Evolutionary conservation across 805 yeast species (phyloP).

Genomic region (Metschnikowia arizonensis): DNA sequence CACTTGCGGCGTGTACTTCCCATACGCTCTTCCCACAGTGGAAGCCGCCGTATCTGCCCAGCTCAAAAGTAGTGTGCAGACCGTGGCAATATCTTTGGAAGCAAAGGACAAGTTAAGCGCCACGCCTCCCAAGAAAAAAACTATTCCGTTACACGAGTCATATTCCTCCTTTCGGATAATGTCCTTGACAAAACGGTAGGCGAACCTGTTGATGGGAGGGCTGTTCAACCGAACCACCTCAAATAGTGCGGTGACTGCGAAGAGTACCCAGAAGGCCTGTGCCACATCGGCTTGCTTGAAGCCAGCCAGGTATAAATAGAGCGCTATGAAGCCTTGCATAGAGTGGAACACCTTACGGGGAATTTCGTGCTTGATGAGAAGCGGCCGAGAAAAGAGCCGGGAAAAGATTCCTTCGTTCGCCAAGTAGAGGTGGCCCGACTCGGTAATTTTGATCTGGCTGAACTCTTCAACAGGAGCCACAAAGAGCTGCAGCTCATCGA

Average conservation of each 20-base stretch:
- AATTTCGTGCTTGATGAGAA: slow-evolving; percentile 75
- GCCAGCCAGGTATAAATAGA: slow-evolving; percentile 66
- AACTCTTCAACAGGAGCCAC: background rate
- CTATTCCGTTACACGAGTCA: slow-evolving; percentile 70
- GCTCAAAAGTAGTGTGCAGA: slow-evolving; percentile 75
- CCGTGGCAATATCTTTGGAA: slow-evolving; percentile 75
- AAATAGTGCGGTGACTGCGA: slow-evolving; percentile 51
- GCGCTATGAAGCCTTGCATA: slow-evolving; percentile 78
- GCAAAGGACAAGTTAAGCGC: slow-evolving; percentile 62
- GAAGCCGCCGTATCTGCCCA: slow-evolving; percentile 99
- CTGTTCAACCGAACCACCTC: slow-evolving; percentile 67
- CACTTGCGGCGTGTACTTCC: slow-evolving; percentile 76
- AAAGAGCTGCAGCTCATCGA: background rate
- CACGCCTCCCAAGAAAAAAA: slow-evolving; percentile 82
- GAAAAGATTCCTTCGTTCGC: slow-evolving; percentile 7
- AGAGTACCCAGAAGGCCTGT: slow-evolving; percentile 52
- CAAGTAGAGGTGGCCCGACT: slow-evolving; percentile 4
- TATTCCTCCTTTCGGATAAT: slow-evolving; percentile 84
- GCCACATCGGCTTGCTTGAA: slow-evolving; percentile 54
- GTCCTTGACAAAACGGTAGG: slow-evolving; percentile 69
- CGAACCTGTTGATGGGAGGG: slow-evolving; percentile 57
- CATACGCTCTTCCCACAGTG: slow-evolving; percentile 82
- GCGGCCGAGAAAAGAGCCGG: slow-evolving; percentile 17
- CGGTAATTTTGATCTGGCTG: slow-evolving; percentile 1
- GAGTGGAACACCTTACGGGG: slow-evolving; percentile 88